These are phyloP conservation scores for Obelidium mucronatum DNA, from an alignment of 192 early-diverging fungal species.

Conservation along the genomic window DNA sequence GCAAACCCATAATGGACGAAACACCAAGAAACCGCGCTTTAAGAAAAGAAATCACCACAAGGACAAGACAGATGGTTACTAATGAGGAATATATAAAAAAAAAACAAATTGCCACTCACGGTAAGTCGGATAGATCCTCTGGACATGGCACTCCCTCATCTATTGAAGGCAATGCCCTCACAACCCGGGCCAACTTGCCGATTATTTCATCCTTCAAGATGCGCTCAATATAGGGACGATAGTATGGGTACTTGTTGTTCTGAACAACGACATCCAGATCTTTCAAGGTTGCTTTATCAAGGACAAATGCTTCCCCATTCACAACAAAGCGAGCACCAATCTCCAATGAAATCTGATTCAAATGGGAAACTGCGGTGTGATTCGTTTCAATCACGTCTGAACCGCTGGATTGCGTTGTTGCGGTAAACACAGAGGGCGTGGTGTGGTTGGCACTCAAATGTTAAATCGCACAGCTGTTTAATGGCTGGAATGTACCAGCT, in stretches of 20 bases:
- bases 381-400: background rate
- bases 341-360: background rate
- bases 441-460: background rate
- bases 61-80: too few species aligned
- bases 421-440: constrained; percentile 1
- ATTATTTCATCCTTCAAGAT: background rate
- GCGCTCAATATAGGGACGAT: background rate
- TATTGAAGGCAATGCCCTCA: background rate
- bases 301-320: background rate
- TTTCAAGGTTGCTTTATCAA: background rate
- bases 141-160: background rate
- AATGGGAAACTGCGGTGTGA: background rate
- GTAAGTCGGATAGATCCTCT: background rate
- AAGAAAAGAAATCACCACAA: background rate
- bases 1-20: constrained; percentile 4
- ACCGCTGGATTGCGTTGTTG: background rate
- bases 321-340: background rate
- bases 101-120: background rate
- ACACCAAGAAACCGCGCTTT: constrained; percentile 5
- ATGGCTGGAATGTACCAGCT: background rate
- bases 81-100: too few species aligned
- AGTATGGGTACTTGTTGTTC: constrained; percentile 14
- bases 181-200: background rate
- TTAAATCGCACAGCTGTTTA: background rate
- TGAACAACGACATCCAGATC: background rate